Conservation (phyloP, 2,329 filamentous ascomycete genomes). For the Metarhizium humberi region DNA sequence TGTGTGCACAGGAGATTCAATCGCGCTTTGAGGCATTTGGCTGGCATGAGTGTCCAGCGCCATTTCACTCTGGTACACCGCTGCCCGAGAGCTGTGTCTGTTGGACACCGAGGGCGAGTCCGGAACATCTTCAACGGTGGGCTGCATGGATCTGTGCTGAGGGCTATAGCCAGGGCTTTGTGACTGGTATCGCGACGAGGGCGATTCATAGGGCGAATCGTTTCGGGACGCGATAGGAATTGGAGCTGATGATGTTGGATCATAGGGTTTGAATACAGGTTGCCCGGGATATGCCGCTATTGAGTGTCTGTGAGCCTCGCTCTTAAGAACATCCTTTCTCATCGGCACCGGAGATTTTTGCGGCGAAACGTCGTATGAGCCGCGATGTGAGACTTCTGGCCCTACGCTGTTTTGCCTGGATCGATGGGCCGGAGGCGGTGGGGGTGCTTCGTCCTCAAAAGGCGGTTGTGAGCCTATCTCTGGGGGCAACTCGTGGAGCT, state of each 20-base stretch:
- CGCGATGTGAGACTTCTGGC: conserved; percentile 31
- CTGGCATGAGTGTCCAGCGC: conserved; percentile 30
- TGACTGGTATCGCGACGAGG: conserved; percentile 37
- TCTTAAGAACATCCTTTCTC: conserved; percentile 49
- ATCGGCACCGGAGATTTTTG: conserved; percentile 42
- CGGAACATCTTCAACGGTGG: conserved; percentile 55
- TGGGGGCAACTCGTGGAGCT: conserved; percentile 24
- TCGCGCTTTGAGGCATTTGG: conserved; percentile 26
- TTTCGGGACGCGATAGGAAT: conserved; percentile 18
- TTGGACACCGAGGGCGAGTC: conserved; percentile 34
- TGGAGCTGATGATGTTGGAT: conserved; percentile 33
- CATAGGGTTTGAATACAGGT: conserved; percentile 41
- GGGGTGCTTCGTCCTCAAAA: conserved; percentile 37
- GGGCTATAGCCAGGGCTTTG: conserved; percentile 39
- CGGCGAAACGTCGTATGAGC: conserved; percentile 29
- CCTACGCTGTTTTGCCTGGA: conserved; percentile 34
- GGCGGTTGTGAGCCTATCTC: conserved; percentile 24
- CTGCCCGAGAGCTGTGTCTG: conserved; percentile 13
- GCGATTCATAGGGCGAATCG: conserved; percentile 23
- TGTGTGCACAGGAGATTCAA: conserved; percentile 13
- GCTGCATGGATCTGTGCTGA: conserved; percentile 46
- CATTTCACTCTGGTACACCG: conserved; percentile 23
- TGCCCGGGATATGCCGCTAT: conserved; percentile 42
- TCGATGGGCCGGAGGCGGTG: conserved; percentile 48
- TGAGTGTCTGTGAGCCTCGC: conserved; percentile 46